Conservation (phyloP, 1,284 basidiomycete genomes). For the Blastosporella zonata region DNA sequence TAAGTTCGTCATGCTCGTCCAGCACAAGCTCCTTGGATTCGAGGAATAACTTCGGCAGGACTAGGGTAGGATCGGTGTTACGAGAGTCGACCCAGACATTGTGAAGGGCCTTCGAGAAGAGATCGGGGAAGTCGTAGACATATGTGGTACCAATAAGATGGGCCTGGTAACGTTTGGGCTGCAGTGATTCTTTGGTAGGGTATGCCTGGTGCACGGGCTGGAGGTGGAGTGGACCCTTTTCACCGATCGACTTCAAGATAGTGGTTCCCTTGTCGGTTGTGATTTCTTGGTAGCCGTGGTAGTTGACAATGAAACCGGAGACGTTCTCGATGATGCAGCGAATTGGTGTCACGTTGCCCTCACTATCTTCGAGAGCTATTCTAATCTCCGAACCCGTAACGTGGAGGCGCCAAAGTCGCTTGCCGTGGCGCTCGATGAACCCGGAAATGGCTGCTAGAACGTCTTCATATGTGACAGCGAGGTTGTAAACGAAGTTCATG, state of each 20-base stretch:
- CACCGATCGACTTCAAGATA: slow-evolving; percentile 95
- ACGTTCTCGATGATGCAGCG: slow-evolving; percentile 99
- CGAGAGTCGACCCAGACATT: slow-evolving; percentile 87
- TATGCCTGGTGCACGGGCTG: slow-evolving; percentile 92
- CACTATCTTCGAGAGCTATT: slow-evolving; percentile 89
- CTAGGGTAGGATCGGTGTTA: slow-evolving; percentile 61
- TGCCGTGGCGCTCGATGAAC: slow-evolving; percentile 98
- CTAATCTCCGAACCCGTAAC: slow-evolving; percentile 98
- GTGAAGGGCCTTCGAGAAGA: slow-evolving; percentile 95
- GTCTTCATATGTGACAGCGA: slow-evolving; percentile 93
- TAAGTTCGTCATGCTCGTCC: slow-evolving; percentile 89
- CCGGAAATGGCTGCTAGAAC: slow-evolving; percentile 94
- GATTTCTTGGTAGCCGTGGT: slow-evolving; percentile 98
- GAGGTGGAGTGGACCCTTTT: slow-evolving; percentile 89
- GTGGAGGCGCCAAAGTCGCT: slow-evolving; percentile 96
- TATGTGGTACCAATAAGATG: slow-evolving; percentile 98
- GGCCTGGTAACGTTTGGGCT: slow-evolving; percentile 99
- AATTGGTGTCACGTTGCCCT: slow-evolving; percentile 92
- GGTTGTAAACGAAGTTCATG: slow-evolving; percentile 98
- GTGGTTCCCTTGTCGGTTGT: slow-evolving; percentile 92
- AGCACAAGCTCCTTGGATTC: slow-evolving; percentile 89
- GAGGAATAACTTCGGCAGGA: slow-evolving; percentile 76
- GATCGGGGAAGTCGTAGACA: slow-evolving; percentile 98
- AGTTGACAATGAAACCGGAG: slow-evolving; percentile 98
- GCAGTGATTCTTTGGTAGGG: slow-evolving; percentile 97